Evolutionary conservation across 129 eudicot genomes (phyloP), one percentile per base, ranked within the genome.

Genomic region (Cynara cardunculus): DNA sequence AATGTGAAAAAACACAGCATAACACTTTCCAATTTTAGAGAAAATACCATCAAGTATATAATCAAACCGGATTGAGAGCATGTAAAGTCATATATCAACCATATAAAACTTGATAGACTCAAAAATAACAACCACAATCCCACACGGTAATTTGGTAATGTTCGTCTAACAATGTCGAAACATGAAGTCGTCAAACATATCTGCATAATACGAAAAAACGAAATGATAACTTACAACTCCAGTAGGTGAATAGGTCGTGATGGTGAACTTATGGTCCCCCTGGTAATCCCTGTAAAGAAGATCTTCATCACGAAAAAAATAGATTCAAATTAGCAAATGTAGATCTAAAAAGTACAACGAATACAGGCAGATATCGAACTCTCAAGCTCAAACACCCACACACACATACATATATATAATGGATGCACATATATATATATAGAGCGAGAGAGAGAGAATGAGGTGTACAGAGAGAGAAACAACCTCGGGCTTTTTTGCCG

Each of bases 191-290:
- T 71, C 69, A 75, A 73, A 44, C 73, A 88, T 78, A 88, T 86
- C 89, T 31, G 32, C 56, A 69, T n/a, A 0, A 30, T 24, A 46
- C 5, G 49, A 30, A 24, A 28, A 13, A 69, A 34, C 10, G 28
- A 22, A 74, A 67, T 64, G 11, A 81, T n/a, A 19, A 87, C 97
- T 94, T 78, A 94, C 98, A 80, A 90, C 94, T 79, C 98, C 98
- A 14, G 96, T 90, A 5, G 97, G 85, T 26, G 98, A 90, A 89
- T 84, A 90, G 84, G 98, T 94, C 11, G 98, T 94, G 90, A 94
- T 24, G 27, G 94, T 87, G 89, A 94, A 89, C 87, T 94, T 94
- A 80, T 94, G 98, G 85, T 94, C 98, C 72, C 81, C 85, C 82
- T 91, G 98, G 76, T 87, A 92, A 79, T 94, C 98, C 85, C 49